A percentile compares a stretch with the other conserved stretches of the same genome.
Evolutionary conservation across 345 rosid species (phyloP).

Genomic region (Turritis glabra): DNA sequence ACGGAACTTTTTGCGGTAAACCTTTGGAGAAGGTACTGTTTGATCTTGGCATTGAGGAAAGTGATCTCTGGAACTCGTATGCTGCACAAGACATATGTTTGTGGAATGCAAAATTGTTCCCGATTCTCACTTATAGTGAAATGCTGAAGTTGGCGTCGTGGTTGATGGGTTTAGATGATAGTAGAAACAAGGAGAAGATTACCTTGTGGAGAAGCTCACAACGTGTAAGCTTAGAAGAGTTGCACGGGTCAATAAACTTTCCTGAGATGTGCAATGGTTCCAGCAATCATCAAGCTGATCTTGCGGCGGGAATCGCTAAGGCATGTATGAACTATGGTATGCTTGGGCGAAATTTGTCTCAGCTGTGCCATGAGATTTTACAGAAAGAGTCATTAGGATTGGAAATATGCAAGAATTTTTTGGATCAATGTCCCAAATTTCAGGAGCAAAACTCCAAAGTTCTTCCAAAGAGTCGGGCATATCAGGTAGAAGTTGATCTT

Average conservation of each 20-base stretch:
- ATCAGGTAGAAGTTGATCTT: slow-evolving; percentile 93
- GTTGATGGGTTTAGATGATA: slow-evolving; percentile 85
- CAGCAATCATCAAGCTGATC: slow-evolving; percentile 88
- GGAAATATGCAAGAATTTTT: slow-evolving; percentile 67
- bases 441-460: slow-evolving; percentile 76
- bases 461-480: slow-evolving; percentile 88
- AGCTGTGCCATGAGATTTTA: slow-evolving; percentile 79
- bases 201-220: slow-evolving; percentile 70
- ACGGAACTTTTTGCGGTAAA: slow-evolving; percentile 92
- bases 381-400: slow-evolving; percentile 66
- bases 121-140: slow-evolving; percentile 67
- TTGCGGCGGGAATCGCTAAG: slow-evolving; percentile 90
- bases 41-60: slow-evolving; percentile 73
- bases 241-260: slow-evolving; percentile 90
- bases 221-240: slow-evolving; percentile 94
- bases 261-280: slow-evolving; percentile 80
- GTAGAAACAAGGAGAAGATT: slow-evolving; percentile 45
- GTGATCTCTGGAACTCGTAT: slow-evolving; percentile 68
- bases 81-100: slow-evolving; percentile 67
- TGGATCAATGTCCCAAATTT: slow-evolving; percentile 68
- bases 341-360: slow-evolving; percentile 85
- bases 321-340: slow-evolving; percentile 89
- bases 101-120: slow-evolving; percentile 94
- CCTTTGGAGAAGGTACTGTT: slow-evolving; percentile 75
- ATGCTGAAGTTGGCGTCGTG: slow-evolving; percentile 81